Evolutionary conservation across 1,284 basidiomycete genomes (phyloP).

Genomic region (Chalciporus sp.): DNA sequence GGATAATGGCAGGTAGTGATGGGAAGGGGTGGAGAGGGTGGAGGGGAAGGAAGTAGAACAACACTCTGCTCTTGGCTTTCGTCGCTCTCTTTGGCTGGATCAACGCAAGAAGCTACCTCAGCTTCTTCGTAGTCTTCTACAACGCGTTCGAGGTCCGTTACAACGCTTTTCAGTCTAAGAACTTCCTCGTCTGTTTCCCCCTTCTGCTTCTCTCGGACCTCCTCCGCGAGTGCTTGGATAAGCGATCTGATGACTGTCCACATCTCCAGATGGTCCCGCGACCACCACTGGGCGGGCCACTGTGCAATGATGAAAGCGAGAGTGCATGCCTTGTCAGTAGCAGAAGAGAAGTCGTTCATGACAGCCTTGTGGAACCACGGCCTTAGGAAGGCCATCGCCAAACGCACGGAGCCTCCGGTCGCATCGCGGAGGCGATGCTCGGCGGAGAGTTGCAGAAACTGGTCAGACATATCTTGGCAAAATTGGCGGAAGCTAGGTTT

Average conservation of each 20-base stretch:
- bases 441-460: constrained; percentile 55
- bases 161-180: constrained; percentile 47
- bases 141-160: constrained; percentile 51
- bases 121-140: constrained; percentile 37
- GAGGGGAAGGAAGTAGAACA: constrained; percentile 27
- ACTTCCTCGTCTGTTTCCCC: constrained; percentile 44
- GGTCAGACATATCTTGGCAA: constrained; percentile 65
- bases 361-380: constrained; percentile 64
- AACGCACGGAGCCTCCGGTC: constrained; percentile 63
- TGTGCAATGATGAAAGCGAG: constrained; percentile 63
- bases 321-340: constrained; percentile 49
- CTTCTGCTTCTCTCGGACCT: constrained; percentile 55
- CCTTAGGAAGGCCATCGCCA: constrained; percentile 65
- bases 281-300: constrained; percentile 71
- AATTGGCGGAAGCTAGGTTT: constrained; percentile 68
- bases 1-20: constrained; percentile 20
- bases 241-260: constrained; percentile 58
- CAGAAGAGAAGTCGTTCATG: constrained; percentile 49
- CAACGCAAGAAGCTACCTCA: constrained; percentile 29
- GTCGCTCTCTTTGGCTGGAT: constrained; percentile 21
- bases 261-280: constrained; percentile 60
- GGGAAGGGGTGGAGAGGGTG: constrained; percentile 19
- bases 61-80: constrained; percentile 12
- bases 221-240: constrained; percentile 61
- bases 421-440: constrained; percentile 63